A percentile compares a stretch with the other conserved stretches of the same genome.
phyloP scores from a whole-genome alignment of 2,329 filamentous ascomycete genomes.

The Hypoxylon sp. region DNA sequence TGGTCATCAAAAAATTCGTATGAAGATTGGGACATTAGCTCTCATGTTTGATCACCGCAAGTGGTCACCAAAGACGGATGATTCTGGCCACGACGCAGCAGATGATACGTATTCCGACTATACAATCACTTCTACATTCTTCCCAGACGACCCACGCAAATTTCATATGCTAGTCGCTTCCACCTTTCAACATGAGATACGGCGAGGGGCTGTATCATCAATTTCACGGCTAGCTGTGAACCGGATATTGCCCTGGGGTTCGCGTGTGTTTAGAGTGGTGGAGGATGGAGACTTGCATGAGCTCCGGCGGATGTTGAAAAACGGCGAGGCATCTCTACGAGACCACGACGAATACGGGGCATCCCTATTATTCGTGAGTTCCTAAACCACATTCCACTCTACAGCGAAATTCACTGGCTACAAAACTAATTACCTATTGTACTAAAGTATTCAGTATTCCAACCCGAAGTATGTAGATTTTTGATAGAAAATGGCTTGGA shows the following conservation, averaged over 20 bases:
- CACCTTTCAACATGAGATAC: constrained; percentile 2
- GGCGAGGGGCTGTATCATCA: not conserved
- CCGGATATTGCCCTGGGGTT: not conserved
- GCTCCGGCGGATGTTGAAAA: not conserved
- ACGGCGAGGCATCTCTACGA: constrained; percentile 4
- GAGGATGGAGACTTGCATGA: not conserved
- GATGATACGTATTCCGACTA: not conserved
- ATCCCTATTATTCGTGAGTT: not conserved
- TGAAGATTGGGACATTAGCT: not conserved
- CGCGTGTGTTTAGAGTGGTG: not conserved
- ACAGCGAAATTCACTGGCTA: no score
- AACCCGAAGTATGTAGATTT: not conserved
- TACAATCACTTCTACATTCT: not conserved
- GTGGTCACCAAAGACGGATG: not conserved
- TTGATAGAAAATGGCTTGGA: not conserved
- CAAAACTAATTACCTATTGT: not conserved
- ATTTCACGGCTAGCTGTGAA: constrained; percentile 5
- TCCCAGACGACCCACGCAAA: constrained; percentile 1
- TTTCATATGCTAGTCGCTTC: constrained; percentile 7
- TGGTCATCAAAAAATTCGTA: not conserved
- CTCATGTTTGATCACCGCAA: not conserved
- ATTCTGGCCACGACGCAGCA: not conserved
- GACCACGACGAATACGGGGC: not conserved
- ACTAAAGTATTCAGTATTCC: not conserved
- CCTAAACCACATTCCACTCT: not conserved